A percentile compares a stretch with the other conserved stretches of the same genome.
Evolutionary conservation across 1,284 basidiomycete genomes (phyloP).

Genomic region (Lignosus rhinocerotis): DNA sequence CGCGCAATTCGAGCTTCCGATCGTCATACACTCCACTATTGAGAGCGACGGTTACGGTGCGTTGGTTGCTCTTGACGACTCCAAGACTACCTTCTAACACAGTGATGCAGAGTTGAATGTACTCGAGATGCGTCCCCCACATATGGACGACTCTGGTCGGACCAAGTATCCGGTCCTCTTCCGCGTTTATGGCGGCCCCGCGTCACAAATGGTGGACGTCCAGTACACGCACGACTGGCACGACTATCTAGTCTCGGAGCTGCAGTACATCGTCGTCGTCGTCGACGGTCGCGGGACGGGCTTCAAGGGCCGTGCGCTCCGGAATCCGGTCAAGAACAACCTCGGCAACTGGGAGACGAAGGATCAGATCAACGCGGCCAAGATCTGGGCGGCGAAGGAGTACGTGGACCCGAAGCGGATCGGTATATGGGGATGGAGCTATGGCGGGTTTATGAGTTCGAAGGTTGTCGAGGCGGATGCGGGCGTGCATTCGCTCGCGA

Average conservation of each 20-base stretch:
- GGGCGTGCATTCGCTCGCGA: slow-evolving; percentile 85
- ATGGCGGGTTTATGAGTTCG: slow-evolving; percentile 91
- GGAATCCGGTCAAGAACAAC: slow-evolving; percentile 84
- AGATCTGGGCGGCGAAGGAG: slow-evolving; percentile 71
- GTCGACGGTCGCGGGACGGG: slow-evolving; percentile 97
- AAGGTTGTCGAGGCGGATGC: slow-evolving; percentile 89
- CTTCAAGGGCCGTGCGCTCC: slow-evolving; percentile 78
- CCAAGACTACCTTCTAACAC: background rate
- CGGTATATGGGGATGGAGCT: slow-evolving; percentile 96
- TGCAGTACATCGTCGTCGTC: slow-evolving; percentile 84
- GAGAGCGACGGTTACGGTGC: slow-evolving; percentile 79
- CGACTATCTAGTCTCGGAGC: slow-evolving; percentile 78
- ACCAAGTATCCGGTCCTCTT: slow-evolving; percentile 94
- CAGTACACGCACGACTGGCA: slow-evolving; percentile 81
- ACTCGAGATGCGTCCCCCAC: slow-evolving; percentile 86
- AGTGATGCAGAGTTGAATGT: slow-evolving; percentile 74
- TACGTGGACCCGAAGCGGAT: slow-evolving; percentile 83
- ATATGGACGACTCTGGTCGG: slow-evolving; percentile 89
- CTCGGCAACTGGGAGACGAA: slow-evolving; percentile 84
- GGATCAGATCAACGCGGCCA: slow-evolving; percentile 88
- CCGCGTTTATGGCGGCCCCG: slow-evolving; percentile 87
- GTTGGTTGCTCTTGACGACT: slow-evolving; percentile 20
- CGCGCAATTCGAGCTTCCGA: slow-evolving; percentile 72
- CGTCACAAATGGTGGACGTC: slow-evolving; percentile 75
- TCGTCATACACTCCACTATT: slow-evolving; percentile 70